Base-by-base conservation (phyloP, 768 basidiomycete genomes). In the Grammothele lineata region DNA sequence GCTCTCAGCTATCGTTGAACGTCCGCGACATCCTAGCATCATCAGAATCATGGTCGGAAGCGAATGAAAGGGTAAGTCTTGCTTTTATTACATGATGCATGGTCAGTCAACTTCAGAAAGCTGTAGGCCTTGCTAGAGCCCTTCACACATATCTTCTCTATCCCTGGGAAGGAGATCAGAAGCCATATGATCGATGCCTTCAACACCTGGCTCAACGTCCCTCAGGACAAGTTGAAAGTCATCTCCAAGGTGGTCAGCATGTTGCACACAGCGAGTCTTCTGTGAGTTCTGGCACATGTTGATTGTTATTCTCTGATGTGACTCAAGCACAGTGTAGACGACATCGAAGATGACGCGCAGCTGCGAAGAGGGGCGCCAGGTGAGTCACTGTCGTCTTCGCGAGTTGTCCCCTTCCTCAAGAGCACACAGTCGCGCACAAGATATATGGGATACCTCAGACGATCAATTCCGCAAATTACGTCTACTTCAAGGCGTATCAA, bases 401-500 rank as follows among this genome's bases (percentile, higher is more conserved):
- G n/a, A n/a, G n/a, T n/a, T n/a, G n/a, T n/a, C n/a, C n/a, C n/a
- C n/a, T n/a, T 35, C 25, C 30, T 43, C 8, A 35, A n/a, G 6
- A 36, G 1, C 1, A 17, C 8, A 12, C 7, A 85, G 94, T 94
- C 19, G 81, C 91, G 0, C 94, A 99, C 70, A 91, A 90, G 70
- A 95, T 99, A 55, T 99, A 95, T 57, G 95, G 95, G 1, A 70
- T 96, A 3, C 92, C 95, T 0, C 95, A 97, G 62, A 96, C 95
- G 0, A 93, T 99, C 69, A 99, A 99, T 63, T 83, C 87, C 0
- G 95, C 95, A 0, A 97, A 96, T 61, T 98, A 97, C 55, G 92
- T 93, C 23, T 97, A 95, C 62, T 99, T 98, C 60, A 78, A 92
- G 35, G 95, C 94, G 0, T 93, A 85, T 62, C 78, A 92, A 55